These are phyloP conservation scores for Tubosaeta sp. DNA, from an alignment of 768 basidiomycete species.

Conservation along the genomic window DNA sequence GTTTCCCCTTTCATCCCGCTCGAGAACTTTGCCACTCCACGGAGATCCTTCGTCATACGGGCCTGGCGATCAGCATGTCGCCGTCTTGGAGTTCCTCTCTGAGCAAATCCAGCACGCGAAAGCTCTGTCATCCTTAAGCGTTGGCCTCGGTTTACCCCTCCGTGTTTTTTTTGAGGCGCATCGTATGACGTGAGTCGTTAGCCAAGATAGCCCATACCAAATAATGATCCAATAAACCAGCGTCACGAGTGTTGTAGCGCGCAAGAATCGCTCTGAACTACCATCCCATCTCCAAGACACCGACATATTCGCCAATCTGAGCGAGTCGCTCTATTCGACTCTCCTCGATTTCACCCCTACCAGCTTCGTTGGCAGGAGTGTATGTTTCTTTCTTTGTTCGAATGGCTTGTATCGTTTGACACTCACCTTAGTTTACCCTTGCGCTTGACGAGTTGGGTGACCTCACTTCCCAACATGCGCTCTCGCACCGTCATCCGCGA, in stretches of 20 bases:
- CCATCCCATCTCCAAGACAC: not conserved
- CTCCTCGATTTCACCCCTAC: constrained; percentile 23
- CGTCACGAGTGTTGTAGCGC: constrained; percentile 4
- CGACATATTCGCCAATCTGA: constrained; percentile 19
- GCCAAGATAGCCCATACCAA: not conserved
- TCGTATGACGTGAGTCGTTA: constrained; percentile 14
- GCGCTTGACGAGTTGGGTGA: constrained; percentile 28
- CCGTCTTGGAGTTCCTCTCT: constrained; percentile 23
- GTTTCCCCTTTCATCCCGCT: constrained; percentile 10
- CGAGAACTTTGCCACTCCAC: constrained; percentile 5
- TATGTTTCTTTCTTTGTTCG: constrained; percentile 6
- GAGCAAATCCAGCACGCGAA: constrained; percentile 29
- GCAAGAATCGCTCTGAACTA: not conserved
- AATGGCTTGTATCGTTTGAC: constrained; percentile 1
- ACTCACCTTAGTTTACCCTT: constrained; percentile 19
- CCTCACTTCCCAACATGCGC: constrained; percentile 8
- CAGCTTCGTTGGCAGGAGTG: constrained; percentile 29
- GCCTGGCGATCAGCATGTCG: constrained; percentile 15
- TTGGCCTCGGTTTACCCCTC: constrained; percentile 17
- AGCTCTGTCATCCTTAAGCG: constrained; percentile 20
- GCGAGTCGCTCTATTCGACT: constrained; percentile 13
- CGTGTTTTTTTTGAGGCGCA: constrained; percentile 21
- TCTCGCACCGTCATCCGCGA: not conserved
- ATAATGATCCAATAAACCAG: constrained; percentile 3
- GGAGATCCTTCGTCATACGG: constrained; percentile 2